Percentiles rank a stretch among this genome's conserved stretches.
Conservation (phyloP, 2,329 filamentous ascomycete species). For the Rutstroemia sydowiana region DNA sequence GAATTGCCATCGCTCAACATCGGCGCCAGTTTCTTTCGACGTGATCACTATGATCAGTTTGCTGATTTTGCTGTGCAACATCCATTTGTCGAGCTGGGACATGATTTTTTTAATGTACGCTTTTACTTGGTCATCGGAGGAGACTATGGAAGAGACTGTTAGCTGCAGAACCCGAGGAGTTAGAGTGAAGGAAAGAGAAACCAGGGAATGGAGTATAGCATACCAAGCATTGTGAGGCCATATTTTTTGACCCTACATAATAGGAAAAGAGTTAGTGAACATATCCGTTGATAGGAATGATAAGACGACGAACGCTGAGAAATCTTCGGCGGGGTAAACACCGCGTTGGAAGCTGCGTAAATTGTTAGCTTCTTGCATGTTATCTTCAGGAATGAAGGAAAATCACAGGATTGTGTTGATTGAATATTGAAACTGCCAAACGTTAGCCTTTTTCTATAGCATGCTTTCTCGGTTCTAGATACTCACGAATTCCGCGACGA, state of each 20-base stretch:
- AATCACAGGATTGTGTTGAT: slow-evolving; percentile 90
- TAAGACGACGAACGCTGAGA: slow-evolving; percentile 63
- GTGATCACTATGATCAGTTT: slow-evolving; percentile 96
- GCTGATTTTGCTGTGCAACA: slow-evolving; percentile 92
- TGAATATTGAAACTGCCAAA: slow-evolving; percentile 79
- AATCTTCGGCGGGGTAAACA: slow-evolving; percentile 90
- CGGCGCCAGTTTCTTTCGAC: slow-evolving; percentile 91
- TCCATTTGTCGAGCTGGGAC: slow-evolving; percentile 96
- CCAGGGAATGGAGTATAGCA: too few relatives aligned
- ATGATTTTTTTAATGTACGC: slow-evolving; percentile 99
- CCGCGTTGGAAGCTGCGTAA: slow-evolving; percentile 68
- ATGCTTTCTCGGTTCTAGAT: not conserved
- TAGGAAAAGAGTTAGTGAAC: slow-evolving; percentile 6
- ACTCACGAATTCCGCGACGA: slow-evolving; percentile 91
- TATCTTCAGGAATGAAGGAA: not conserved
- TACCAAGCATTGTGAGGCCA: slow-evolving; percentile 62
- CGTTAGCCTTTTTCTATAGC: too few relatives aligned
- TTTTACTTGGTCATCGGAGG: slow-evolving; percentile 95
- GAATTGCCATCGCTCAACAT: slow-evolving; percentile 97
- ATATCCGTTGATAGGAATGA: not conserved
- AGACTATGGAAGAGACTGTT: slow-evolving; percentile 47
- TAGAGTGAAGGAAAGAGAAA: not conserved
- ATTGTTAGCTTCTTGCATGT: not conserved
- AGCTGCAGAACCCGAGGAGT: not conserved
- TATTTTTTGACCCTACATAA: slow-evolving; percentile 90